Base-by-base conservation (phyloP, 805 yeast species). In the Nakazawaea anatomiae region DNA sequence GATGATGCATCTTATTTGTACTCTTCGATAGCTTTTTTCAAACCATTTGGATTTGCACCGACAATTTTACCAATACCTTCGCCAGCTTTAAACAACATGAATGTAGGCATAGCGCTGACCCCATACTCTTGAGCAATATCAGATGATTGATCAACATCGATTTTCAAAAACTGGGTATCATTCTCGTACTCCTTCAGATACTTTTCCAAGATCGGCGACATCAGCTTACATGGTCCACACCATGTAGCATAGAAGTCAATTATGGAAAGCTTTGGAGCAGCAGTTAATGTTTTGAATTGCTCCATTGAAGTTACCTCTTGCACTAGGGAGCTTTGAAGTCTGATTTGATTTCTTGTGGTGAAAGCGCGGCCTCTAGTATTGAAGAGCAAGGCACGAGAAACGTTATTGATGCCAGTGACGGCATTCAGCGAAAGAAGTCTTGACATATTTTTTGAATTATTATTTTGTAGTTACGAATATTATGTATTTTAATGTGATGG, bases 171-270 rank as follows among this genome's bases (percentile, higher is more conserved):
- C 49, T 74, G 74, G 1, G 82, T 87, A 52, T 73, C 74, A 2
- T 57, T 56, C 7, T 66, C 63, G 51, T 74, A 70, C 39, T 71
- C 66, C 25, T 75, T 74, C 29, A 75, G 69, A 53, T 72, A 63
- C 39, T 65, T 63, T 43, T 70, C 75, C 43, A 82, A 63, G 25
- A 78, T 63, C 12, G 89, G 89, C 3, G 84, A 73, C 58, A 84
- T 75, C n/a, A 85, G 85, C 58, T 79, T 82, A 59, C 89, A 84
- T n/a, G 89, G 89, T 6, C 85, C 88, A 65, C 89, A 84, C 89
- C 89, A 84, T 9, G 81, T 76, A 34, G 89, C 89, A 64, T 75
- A 81, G 63, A 83, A 84, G 62, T 84, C 89, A 46, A 83, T 76
- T 2, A 83, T 69, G 1, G 83, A 70, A 38, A 79, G 63, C 51